A percentile compares a stretch with the other conserved stretches of the same genome.
Conservation (phyloP, 495 filamentous ascomycete genomes). For the Lophium mytilinum region DNA sequence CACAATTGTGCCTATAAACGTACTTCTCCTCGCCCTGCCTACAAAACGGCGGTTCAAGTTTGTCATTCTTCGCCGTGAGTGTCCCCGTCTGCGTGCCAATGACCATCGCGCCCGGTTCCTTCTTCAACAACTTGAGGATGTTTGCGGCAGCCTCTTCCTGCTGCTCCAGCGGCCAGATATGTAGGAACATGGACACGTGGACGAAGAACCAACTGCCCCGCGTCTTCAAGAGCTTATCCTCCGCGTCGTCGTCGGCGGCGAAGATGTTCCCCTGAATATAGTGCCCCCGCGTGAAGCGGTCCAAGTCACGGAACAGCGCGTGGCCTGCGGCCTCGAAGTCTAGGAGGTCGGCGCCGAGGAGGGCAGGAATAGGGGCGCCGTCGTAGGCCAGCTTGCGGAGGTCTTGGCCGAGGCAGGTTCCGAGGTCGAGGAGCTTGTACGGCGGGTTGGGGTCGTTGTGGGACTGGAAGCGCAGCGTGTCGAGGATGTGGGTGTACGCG, state of each 20-base stretch:
- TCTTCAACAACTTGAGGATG: neutral
- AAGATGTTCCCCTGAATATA: neutral
- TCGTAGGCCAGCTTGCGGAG: slow-evolving; percentile 15
- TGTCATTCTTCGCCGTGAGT: neutral
- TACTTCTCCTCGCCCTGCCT: neutral
- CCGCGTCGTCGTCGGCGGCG: neutral
- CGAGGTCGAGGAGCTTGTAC: slow-evolving; percentile 20
- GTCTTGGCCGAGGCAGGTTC: slow-evolving; percentile 27
- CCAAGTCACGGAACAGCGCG: neutral
- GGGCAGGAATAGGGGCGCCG: neutral
- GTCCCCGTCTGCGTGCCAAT: neutral
- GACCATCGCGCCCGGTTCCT: neutral
- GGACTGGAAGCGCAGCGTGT: neutral
- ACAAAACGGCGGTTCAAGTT: neutral
- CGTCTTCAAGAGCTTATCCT: neutral
- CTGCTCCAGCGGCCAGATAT: neutral
- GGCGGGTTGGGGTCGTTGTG: neutral
- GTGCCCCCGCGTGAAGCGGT: neutral
- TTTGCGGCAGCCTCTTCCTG: neutral
- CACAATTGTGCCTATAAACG: neutral
- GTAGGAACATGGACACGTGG: neutral
- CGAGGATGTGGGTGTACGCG: neutral
- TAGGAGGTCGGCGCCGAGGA: neutral
- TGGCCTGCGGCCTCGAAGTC: neutral
- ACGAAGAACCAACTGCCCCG: neutral